These are phyloP conservation scores for Eutrema salsugineum DNA, from an alignment of 441 rosid species.

Conservation along the genomic window DNA sequence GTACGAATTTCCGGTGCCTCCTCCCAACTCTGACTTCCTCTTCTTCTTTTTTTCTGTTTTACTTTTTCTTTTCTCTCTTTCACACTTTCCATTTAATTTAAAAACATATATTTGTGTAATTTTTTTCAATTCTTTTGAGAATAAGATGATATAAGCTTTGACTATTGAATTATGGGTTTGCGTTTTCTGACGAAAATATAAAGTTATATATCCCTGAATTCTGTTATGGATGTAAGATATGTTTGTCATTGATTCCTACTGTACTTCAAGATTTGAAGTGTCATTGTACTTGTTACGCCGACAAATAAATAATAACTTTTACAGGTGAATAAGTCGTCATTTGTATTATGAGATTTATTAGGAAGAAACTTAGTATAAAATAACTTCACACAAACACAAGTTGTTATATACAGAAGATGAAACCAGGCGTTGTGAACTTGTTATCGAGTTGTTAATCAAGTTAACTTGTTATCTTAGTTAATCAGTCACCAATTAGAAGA, in stretches of 20 bases:
- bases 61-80: slow-evolving; percentile 12
- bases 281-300: slow-evolving; percentile 3
- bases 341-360: background rate
- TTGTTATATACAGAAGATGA: background rate
- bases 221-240: background rate
- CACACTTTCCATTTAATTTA: slow-evolving; percentile 8
- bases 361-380: background rate
- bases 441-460: too few relatives aligned
- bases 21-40: slow-evolving; percentile 22
- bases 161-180: background rate
- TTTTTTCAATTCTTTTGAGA: background rate
- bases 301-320: background rate
- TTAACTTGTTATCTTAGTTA: background rate
- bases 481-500: background rate
- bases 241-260: background rate
- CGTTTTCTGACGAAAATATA: background rate
- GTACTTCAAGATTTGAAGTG: background rate
- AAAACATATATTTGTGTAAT: slow-evolving; percentile 3
- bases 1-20: slow-evolving; percentile 18
- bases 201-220: background rate
- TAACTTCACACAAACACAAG: background rate
- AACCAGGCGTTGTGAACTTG: background rate
- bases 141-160: background rate
- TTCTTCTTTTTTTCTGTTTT: background rate
- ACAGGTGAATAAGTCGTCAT: background rate